A percentile compares a stretch with the other conserved stretches of the same genome.
Conservation (phyloP, 257 asterid species). For the Knoxia roxburghii region DNA sequence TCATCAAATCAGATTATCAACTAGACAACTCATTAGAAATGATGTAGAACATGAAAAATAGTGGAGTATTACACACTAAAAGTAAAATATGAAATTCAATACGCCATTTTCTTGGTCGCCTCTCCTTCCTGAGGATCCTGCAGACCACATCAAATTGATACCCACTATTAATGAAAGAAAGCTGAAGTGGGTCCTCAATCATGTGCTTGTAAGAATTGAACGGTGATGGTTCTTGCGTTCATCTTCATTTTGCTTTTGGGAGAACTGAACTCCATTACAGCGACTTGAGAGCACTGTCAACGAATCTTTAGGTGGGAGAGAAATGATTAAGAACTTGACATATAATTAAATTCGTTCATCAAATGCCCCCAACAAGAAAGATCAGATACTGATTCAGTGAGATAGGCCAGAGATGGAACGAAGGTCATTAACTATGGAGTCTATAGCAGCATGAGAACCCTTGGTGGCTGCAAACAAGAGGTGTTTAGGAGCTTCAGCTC, state of each 20-base stretch:
- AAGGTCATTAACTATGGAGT: constrained; percentile 46
- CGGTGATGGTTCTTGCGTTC: background rate
- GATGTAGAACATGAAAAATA: too few relatives aligned
- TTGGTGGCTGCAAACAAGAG: constrained; percentile 58
- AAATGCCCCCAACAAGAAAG: background rate
- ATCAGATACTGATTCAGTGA: background rate
- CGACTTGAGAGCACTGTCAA: too few relatives aligned
- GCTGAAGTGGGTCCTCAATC: background rate
- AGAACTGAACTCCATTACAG: background rate
- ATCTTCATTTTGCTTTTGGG: background rate
- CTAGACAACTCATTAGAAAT: too few relatives aligned
- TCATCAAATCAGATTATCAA: too few relatives aligned
- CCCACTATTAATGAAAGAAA: constrained; percentile 7
- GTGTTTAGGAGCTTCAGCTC: constrained; percentile 80
- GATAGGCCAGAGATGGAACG: constrained; percentile 33
- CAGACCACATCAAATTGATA: background rate
- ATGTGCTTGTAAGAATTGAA: background rate
- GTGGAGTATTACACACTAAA: too few relatives aligned
- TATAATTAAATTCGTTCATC: too few relatives aligned
- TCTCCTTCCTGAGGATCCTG: background rate
- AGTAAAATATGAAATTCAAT: too few relatives aligned
- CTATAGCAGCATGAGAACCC: constrained; percentile 55
- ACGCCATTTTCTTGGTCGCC: background rate
- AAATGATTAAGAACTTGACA: too few relatives aligned
- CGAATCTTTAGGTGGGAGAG: too few relatives aligned